Percentiles rank a stretch among this genome's conserved stretches.
phyloP scores from a whole-genome alignment of 371 early-diverging fungal species.

The Apophysomyces ossiformis region DNA sequence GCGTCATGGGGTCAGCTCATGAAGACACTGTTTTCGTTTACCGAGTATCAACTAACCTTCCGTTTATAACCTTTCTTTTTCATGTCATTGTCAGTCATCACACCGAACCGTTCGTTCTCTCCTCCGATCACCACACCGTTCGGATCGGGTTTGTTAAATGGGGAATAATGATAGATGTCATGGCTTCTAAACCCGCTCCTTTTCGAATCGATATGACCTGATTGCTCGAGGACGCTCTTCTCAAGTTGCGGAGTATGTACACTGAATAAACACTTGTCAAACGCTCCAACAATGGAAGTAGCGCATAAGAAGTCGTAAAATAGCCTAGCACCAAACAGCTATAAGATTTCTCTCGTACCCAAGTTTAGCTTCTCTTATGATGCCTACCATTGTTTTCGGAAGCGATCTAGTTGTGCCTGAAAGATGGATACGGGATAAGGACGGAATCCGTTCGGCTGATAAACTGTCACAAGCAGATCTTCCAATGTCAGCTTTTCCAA shows the following conservation, averaged over 20 bases:
- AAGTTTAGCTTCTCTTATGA: neutral
- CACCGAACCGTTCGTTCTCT: constrained; percentile 48
- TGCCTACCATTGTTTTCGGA: constrained; percentile 85
- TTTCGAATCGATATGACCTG: constrained; percentile 47
- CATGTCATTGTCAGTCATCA: constrained; percentile 50
- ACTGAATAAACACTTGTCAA: constrained; percentile 93
- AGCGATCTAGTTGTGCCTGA: constrained; percentile 77
- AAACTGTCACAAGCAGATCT: constrained; percentile 72
- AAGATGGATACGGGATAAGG: constrained; percentile 91
- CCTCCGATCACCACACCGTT: constrained; percentile 55
- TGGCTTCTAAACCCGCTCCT: constrained; percentile 42
- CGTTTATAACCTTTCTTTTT: constrained; percentile 52
- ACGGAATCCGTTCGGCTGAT: constrained; percentile 83
- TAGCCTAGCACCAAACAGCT: constrained; percentile 40
- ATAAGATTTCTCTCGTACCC: neutral
- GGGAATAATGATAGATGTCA: constrained; percentile 54
- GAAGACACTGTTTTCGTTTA: neutral
- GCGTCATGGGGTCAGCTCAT: no score
- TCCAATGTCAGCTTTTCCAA: constrained; percentile 70
- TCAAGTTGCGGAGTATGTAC: constrained; percentile 83
- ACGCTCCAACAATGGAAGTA: constrained; percentile 89
- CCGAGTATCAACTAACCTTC: constrained; percentile 25
- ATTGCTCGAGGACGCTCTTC: constrained; percentile 53
- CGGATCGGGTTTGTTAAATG: constrained; percentile 48
- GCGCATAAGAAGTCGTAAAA: constrained; percentile 92